Percentiles rank a stretch among this genome's conserved stretches.
Conservation (phyloP, 2,329 filamentous ascomycete genomes). For the Hymenoscyphus occultus region DNA sequence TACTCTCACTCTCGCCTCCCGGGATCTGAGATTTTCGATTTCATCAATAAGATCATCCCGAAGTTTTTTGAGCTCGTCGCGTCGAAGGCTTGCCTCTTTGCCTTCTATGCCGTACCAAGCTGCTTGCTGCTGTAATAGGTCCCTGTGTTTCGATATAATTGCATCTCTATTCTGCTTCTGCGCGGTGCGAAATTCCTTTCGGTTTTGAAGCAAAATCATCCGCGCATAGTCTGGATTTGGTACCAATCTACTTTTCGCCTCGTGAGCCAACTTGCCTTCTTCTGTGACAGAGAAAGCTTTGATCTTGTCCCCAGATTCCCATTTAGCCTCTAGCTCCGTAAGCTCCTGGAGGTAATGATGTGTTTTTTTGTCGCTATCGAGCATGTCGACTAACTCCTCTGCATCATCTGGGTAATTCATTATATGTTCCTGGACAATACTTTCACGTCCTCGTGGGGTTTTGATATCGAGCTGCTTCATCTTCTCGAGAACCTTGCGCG, state of each 20-base stretch:
- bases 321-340: constrained; percentile 13
- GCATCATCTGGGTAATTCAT: neutral
- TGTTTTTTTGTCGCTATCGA: neutral
- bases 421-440: constrained; percentile 22
- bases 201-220: neutral
- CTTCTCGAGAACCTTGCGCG: constrained; percentile 39
- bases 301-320: constrained; percentile 10
- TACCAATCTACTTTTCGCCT: neutral
- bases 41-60: constrained; percentile 27
- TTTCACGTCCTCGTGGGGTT: neutral
- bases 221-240: neutral
- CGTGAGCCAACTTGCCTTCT: no score
- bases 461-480: constrained; percentile 41
- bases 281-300: neutral
- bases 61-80: constrained; percentile 26
- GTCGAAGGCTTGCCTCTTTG: constrained; percentile 17
- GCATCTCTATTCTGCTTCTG: neutral
- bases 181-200: neutral
- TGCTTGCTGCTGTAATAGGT: constrained; percentile 11
- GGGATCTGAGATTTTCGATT: constrained; percentile 35
- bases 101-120: constrained; percentile 1
- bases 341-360: constrained; percentile 12
- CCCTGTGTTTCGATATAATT: constrained; percentile 2
- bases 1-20: constrained; percentile 1
- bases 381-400: neutral